Percentiles rank a stretch among this genome's conserved stretches.
phyloP scores from a whole-genome alignment of 768 basidiomycete species.

The Amanita rubescens region DNA sequence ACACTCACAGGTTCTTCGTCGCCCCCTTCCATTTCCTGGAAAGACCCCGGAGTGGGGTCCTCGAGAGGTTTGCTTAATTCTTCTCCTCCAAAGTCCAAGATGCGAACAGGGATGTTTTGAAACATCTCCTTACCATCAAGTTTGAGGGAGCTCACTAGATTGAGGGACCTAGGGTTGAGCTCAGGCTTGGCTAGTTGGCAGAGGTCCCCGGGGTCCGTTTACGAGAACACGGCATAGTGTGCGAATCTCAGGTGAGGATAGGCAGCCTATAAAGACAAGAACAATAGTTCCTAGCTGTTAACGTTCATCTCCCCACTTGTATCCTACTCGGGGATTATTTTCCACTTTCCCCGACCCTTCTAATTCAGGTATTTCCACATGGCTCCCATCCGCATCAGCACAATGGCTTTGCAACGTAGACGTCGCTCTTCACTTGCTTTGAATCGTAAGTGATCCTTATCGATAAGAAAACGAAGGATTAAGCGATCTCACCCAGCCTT shows the following conservation, averaged over 20 bases:
- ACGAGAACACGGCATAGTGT: neutral
- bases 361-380: neutral
- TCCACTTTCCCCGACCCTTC: neutral
- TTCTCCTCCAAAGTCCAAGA: neutral
- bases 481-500: slow-evolving; percentile 13
- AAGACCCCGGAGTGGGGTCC: neutral
- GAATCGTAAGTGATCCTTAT: neutral
- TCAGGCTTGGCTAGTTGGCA: neutral
- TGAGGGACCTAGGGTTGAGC: neutral
- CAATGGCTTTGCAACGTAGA: neutral
- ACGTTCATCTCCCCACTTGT: neutral
- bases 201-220: slow-evolving; percentile 1
- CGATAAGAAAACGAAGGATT: neutral
- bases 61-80: neutral
- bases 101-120: neutral
- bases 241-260: neutral
- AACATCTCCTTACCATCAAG: neutral
- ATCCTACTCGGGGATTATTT: neutral
- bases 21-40: neutral
- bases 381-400: slow-evolving; percentile 7
- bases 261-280: neutral
- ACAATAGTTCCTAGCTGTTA: neutral
- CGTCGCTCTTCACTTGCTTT: slow-evolving; percentile 5
- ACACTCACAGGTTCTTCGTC: neutral
- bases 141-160: no score